Conservation (phyloP, 2,329 filamentous ascomycete genomes). For the Calycina marina region DNA sequence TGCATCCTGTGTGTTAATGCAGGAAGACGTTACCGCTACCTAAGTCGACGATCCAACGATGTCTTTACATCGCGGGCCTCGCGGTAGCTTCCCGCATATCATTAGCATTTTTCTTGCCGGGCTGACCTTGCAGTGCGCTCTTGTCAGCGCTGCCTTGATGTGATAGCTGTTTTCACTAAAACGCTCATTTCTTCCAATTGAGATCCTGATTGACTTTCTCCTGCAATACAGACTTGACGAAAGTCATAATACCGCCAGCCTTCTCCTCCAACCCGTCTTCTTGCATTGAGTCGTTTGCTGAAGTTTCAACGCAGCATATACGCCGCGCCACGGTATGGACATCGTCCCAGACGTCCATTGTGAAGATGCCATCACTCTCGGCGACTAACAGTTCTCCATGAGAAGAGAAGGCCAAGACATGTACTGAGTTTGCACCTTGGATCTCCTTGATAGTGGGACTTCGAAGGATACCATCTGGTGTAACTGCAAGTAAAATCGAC, state of each 20-base stretch:
- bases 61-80: too few species aligned
- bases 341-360: constrained; percentile 59
- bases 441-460: constrained; percentile 51
- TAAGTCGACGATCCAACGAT: too few species aligned
- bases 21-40: too few species aligned
- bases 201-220: constrained; percentile 38
- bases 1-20: too few species aligned
- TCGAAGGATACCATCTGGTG: constrained; percentile 30
- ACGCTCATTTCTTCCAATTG: constrained; percentile 35
- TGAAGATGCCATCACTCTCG: constrained; percentile 72
- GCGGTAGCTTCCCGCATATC: too few species aligned
- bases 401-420: constrained; percentile 74
- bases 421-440: constrained; percentile 51
- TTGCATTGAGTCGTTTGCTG: constrained; percentile 16
- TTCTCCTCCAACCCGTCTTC: constrained; percentile 28
- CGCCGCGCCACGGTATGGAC: constrained; percentile 49
- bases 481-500: constrained; percentile 48
- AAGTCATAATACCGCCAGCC: constrained; percentile 35
- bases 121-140: too few species aligned
- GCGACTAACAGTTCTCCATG: constrained; percentile 57
- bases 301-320: constrained; percentile 41
- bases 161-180: too few species aligned
- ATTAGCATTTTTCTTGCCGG: too few species aligned
- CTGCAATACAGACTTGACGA: constrained; percentile 47
- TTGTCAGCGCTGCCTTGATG: too few species aligned